Percentiles rank a stretch among this genome's conserved stretches.
phyloP scores from a whole-genome alignment of 108 stramenopile genomes.

The Stephanodiscus triporus region DNA sequence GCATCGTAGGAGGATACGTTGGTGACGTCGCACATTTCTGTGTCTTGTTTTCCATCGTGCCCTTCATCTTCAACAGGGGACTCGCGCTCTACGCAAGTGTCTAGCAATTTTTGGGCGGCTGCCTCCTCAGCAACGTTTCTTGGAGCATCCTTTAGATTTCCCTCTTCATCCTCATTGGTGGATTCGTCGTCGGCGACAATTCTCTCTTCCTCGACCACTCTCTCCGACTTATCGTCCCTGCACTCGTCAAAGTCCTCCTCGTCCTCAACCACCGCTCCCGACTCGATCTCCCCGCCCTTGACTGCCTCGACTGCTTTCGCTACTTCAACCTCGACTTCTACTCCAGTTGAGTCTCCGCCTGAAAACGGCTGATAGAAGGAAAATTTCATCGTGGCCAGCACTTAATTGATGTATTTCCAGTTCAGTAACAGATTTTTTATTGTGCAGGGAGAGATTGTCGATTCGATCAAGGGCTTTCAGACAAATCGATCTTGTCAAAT shows the following conservation, averaged over 20 bases:
- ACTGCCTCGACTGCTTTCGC: not conserved
- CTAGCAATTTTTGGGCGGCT: not conserved
- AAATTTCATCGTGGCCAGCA: not conserved
- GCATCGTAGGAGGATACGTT: not conserved
- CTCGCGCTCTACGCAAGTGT: not conserved
- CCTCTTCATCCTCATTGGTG: not conserved
- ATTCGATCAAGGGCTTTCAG: too few species aligned
- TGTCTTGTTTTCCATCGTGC: not conserved
- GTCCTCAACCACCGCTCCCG: not conserved
- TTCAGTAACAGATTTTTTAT: too few species aligned
- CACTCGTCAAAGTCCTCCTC: not conserved
- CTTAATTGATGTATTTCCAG: not conserved
- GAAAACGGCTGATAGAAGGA: slow-evolving; percentile 4
- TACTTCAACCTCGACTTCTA: too few species aligned
- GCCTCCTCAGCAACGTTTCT: not conserved
- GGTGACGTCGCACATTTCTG: not conserved
- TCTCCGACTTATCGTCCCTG: not conserved
- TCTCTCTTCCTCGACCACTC: not conserved
- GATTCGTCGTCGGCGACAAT: not conserved
- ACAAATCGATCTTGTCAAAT: too few species aligned
- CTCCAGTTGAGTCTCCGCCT: not conserved
- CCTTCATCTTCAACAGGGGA: not conserved
- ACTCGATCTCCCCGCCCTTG: not conserved
- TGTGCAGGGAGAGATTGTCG: too few species aligned
- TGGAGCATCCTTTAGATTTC: not conserved